Evolutionary conservation across 495 filamentous ascomycete genomes (phyloP).

Genomic region (Ascobolus immersus): DNA sequence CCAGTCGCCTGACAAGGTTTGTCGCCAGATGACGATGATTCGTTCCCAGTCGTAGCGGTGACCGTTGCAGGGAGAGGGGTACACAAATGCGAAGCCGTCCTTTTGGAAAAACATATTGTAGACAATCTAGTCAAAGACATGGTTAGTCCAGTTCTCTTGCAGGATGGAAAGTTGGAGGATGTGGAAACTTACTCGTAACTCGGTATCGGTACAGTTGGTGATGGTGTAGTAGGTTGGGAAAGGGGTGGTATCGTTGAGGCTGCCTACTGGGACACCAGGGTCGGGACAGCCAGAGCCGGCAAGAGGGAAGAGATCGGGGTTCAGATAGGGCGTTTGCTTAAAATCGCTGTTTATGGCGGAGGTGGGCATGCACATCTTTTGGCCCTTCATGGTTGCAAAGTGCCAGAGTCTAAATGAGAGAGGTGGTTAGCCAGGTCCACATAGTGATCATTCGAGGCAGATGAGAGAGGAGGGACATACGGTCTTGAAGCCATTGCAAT

Average conservation of each 20-base stretch:
- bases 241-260: slow-evolving; percentile 4
- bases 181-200: too few relatives aligned
- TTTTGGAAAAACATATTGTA: slow-evolving; percentile 11
- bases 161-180: too few relatives aligned
- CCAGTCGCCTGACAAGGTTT: too few relatives aligned
- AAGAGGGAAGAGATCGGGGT: slow-evolving; percentile 6
- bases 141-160: too few relatives aligned
- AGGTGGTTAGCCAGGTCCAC: too few relatives aligned
- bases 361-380: slow-evolving; percentile 9
- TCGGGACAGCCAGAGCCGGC: slow-evolving; percentile 9
- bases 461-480: slow-evolving; percentile 2
- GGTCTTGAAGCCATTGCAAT: slow-evolving; percentile 11
- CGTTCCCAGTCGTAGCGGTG: slow-evolving; percentile 7
- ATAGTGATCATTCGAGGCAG: neutral
- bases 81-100: slow-evolving; percentile 9
- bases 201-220: slow-evolving; percentile 6
- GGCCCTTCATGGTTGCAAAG: slow-evolving; percentile 4
- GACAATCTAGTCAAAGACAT: too few relatives aligned
- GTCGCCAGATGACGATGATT: slow-evolving; percentile 13
- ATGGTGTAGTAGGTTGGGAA: slow-evolving; percentile 14
- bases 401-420: slow-evolving; percentile 10
- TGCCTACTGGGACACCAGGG: slow-evolving; percentile 5
- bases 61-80: slow-evolving; percentile 7
- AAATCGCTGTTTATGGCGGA: slow-evolving; percentile 6
- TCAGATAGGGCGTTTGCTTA: slow-evolving; percentile 10